Evolutionary conservation across 306 rosid genomes (phyloP).

Genomic region (Potentilla sterilis): DNA sequence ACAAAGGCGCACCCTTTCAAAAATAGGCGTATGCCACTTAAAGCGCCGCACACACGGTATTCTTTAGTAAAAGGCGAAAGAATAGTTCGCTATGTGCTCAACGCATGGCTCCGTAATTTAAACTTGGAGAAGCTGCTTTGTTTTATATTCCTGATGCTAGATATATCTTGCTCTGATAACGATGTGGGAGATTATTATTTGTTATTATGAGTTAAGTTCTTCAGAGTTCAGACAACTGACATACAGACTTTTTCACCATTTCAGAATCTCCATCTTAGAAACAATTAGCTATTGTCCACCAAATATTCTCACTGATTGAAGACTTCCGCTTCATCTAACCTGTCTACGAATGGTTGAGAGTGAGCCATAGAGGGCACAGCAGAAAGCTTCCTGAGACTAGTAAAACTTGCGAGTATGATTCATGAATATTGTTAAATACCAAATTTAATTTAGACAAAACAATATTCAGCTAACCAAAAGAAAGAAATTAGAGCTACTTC

Average conservation of each 20-base stretch:
- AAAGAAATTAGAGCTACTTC: background rate
- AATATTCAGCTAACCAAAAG: background rate
- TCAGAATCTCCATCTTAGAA: background rate
- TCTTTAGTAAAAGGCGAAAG: constrained; percentile 70
- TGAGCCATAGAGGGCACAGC: too few relatives aligned
- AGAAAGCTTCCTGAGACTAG: too few relatives aligned
- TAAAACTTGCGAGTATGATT: too few relatives aligned
- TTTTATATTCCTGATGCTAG: background rate
- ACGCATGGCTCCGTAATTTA: constrained; percentile 5
- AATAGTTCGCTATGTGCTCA: constrained; percentile 44
- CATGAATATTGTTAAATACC: background rate
- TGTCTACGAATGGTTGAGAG: too few relatives aligned
- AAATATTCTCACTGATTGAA: background rate
- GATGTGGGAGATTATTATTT: background rate
- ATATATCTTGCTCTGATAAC: background rate
- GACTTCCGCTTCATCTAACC: background rate
- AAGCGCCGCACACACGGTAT: constrained; percentile 45
- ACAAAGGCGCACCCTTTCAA: constrained; percentile 9
- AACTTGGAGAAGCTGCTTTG: background rate
- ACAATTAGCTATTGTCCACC: background rate
- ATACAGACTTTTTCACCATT: background rate
- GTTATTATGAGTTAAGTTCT: background rate
- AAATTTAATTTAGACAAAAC: background rate
- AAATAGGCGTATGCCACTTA: constrained; percentile 32
- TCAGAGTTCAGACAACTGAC: background rate